A percentile compares a stretch with the other conserved stretches of the same genome.
These are phyloP conservation scores for Quercus berberidifolia DNA, from an alignment of 306 rosid genomes.

Conservation along the genomic window DNA sequence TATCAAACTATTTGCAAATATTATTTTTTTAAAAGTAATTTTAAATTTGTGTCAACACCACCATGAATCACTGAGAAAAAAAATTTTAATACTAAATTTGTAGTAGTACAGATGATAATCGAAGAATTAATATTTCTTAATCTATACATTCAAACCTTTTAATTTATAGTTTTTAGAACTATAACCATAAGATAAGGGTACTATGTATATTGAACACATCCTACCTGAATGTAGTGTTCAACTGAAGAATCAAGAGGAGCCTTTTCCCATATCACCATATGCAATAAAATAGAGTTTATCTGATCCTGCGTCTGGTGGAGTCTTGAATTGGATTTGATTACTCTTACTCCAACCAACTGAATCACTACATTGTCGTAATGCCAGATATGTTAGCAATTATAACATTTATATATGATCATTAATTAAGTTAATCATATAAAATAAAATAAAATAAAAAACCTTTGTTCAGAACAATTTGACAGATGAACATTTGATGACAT, in stretches of 20 bases:
- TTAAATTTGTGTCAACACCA: too few relatives aligned
- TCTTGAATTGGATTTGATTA: constrained; percentile 39
- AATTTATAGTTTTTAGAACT: too few relatives aligned
- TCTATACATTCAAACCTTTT: too few relatives aligned
- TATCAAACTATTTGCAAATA: too few relatives aligned
- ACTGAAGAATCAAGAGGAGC: constrained; percentile 70
- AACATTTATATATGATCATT: background rate
- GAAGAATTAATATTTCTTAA: too few relatives aligned
- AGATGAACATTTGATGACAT: too few relatives aligned
- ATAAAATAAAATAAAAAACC: background rate
- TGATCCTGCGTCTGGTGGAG: constrained; percentile 81
- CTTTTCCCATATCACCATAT: constrained; percentile 89
- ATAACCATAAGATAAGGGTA: too few relatives aligned
- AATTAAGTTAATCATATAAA: background rate
- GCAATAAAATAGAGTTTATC: constrained; percentile 58
- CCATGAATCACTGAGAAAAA: too few relatives aligned
- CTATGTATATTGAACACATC: background rate
- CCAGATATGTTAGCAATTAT: background rate
- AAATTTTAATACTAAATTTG: too few relatives aligned
- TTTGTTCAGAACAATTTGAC: background rate
- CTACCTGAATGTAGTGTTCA: constrained; percentile 91
- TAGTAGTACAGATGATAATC: too few relatives aligned
- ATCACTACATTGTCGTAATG: constrained; percentile 36
- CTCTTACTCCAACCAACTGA: constrained; percentile 86
- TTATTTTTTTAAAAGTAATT: too few relatives aligned